Evolutionary conservation across 2,329 filamentous ascomycete species (phyloP), one percentile per base, ranked within the genome.

Genomic region (Colletotrichum eleusines): DNA sequence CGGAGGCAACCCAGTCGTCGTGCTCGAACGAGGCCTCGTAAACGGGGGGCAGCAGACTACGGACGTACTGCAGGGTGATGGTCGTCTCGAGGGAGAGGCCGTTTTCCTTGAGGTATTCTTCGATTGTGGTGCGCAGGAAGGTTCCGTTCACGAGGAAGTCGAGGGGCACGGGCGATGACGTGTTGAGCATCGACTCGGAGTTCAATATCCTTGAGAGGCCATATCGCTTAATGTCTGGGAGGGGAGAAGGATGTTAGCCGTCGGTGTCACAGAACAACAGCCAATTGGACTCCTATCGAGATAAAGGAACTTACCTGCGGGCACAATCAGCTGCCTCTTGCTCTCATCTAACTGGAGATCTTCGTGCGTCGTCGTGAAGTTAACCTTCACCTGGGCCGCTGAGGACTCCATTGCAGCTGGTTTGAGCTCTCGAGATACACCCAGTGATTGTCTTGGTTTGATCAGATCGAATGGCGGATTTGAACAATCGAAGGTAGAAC

Each of bases 81-180:
- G 92, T 95, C 5, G 91, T 92, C 84, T 99, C 96, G 51, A 94
- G 89, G 26, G 94, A 97, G 72, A 98, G 91, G 60, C 95, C 95
- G 77, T 96, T 93, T 73, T 90, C 86, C 20, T 91, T 91, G 71
- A 99, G 89, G 82, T 97, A 97, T 77, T 98, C 93, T 79, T 97
- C 94, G 74, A 99, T 89, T 23, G 93, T 94, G 33, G 94, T 93
- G 73, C 93, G 92, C 62, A 99, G 88, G 81, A 97, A 98, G 77
- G 92, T 91, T 80, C 96, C 96, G 81, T 98, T 96, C 82, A 97
- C 91, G 76, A 99, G 88, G 84, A 99, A 98, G 82, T 99, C 96
- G 82, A 99, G 92, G 23, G 94, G 94, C 57, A 95, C 87, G 16
- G 93, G 90, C 14, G 84, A 83, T 35, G 85, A 78, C 55, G 89